Base-by-base conservation (phyloP, 768 basidiomycete genomes). In the Boletus barrowsii region DNA sequence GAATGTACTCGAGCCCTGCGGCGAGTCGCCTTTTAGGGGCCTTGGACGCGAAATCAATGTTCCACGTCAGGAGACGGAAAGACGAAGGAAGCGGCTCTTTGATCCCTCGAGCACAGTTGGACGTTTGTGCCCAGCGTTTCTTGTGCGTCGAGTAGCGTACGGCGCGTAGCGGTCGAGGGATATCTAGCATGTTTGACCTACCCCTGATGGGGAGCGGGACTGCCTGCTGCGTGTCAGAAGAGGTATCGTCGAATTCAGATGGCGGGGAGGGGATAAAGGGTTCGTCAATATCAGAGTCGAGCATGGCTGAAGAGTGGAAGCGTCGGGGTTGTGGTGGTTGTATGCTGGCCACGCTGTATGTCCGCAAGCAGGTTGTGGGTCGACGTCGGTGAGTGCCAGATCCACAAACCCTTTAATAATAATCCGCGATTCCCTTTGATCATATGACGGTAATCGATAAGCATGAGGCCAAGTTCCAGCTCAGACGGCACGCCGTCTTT, bases 21-120 rank as follows among this genome's bases (percentile, higher is more conserved):
- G 53, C 56, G 33, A 86, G 72, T 8, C 88, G 81, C 52, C 73
- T 72, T 41, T 70, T 71, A 10, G 62, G 63, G 39, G 73, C 59
- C 0, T 65, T 58, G 15, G 70, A 69, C 39, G 64, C 58, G 63
- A 79, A 83, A 63, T 86, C 80, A 50, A 90, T 61, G 68, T 91
- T 90, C 88, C 88, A 91, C 29, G 86, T 83, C 56, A 90, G 67
- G 46, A 91, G 66, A 52, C 75, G 75, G 46, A 90, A 61, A 35
- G 72, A 72, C 29, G 75, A 62, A n/a, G 80, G 79, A 46, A 73
- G 66, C 9, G 68, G 63, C 9, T 73, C 71, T 40, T 63, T 64
- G 58, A 70, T 60, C 37, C 68, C 68, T 53, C 64, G 62, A n/a
- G 71, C 70, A 50, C 72, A 72, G 47, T 72, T 65, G 40, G 69